phyloP scores from a whole-genome alignment of 305 asterid species.

The Monarda citriodora region DNA sequence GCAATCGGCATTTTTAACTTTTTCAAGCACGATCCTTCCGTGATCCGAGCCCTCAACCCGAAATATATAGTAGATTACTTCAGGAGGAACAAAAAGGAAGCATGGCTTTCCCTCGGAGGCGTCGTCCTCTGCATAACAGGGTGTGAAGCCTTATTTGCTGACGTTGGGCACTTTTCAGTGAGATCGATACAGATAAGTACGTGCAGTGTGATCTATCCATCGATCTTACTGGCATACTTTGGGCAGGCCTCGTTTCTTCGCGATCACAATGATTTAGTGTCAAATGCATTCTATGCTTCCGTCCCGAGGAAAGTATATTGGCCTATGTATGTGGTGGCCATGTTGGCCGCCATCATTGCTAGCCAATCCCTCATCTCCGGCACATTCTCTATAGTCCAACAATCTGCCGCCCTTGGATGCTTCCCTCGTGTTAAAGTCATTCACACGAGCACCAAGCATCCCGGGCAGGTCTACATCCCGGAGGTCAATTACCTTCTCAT shows the following conservation, averaged over 20 bases:
- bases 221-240: background rate
- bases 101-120: slow-evolving; percentile 84
- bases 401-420: slow-evolving; percentile 73
- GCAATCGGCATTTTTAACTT: slow-evolving; percentile 64
- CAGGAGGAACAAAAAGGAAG: slow-evolving; percentile 39
- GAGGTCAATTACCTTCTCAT: no score
- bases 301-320: slow-evolving; percentile 45
- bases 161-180: slow-evolving; percentile 6
- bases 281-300: background rate
- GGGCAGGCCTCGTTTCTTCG: slow-evolving; percentile 4
- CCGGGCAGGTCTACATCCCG: no score
- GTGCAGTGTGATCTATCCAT: background rate
- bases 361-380: slow-evolving; percentile 85
- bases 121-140: slow-evolving; percentile 53
- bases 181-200: slow-evolving; percentile 1
- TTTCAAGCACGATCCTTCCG: slow-evolving; percentile 41
- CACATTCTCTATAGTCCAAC: slow-evolving; percentile 63
- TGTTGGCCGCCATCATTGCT: slow-evolving; percentile 61
- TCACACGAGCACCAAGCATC: no score
- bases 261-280: background rate
- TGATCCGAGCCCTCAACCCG: slow-evolving; percentile 56
- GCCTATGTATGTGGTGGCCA: slow-evolving; percentile 81
- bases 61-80: slow-evolving; percentile 47
- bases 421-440: slow-evolving; percentile 28
- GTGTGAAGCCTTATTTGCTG: slow-evolving; percentile 7